Conservation (phyloP, 305 asterid species). For the Striga hermonthica region DNA sequence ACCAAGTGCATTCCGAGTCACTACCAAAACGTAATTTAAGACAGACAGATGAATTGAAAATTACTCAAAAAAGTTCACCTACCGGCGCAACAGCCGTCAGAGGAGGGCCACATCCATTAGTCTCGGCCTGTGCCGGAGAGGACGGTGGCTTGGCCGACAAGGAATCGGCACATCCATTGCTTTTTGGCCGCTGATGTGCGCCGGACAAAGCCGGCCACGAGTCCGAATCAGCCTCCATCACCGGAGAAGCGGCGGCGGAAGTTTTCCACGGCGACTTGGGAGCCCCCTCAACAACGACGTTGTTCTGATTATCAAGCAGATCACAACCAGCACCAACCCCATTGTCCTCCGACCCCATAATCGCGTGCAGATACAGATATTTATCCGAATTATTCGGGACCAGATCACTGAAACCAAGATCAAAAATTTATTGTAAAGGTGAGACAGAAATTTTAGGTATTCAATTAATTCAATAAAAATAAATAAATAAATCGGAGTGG, state of each 20-base stretch:
- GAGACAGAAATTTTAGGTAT: background rate
- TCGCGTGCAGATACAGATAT: background rate
- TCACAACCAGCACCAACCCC: slow-evolving; percentile 51
- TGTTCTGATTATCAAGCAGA: slow-evolving; percentile 42
- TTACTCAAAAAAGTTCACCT: slow-evolving; percentile 21
- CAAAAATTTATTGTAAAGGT: slow-evolving; percentile 1
- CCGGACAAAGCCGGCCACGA: slow-evolving; percentile 81
- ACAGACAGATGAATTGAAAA: slow-evolving; percentile 1
- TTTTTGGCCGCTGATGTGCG: slow-evolving; percentile 50
- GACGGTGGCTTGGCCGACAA: slow-evolving; percentile 38
- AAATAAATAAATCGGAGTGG: background rate
- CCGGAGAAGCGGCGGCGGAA: slow-evolving; percentile 42
- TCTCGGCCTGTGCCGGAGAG: slow-evolving; percentile 24
- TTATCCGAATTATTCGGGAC: slow-evolving; percentile 21
- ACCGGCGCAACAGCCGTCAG: slow-evolving; percentile 44
- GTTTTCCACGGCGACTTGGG: slow-evolving; percentile 82
- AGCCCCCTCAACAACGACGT: slow-evolving; percentile 26
- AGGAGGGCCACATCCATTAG: slow-evolving; percentile 33
- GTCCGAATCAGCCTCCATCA: slow-evolving; percentile 53
- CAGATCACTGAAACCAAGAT: background rate
- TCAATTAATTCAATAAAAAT: background rate
- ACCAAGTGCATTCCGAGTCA: slow-evolving; percentile 26
- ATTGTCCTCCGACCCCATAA: slow-evolving; percentile 50
- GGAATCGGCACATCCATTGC: slow-evolving; percentile 32
- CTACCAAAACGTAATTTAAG: background rate